Conservation (phyloP, 1,284 basidiomycete species). For the Cryptococcus sp. region DNA sequence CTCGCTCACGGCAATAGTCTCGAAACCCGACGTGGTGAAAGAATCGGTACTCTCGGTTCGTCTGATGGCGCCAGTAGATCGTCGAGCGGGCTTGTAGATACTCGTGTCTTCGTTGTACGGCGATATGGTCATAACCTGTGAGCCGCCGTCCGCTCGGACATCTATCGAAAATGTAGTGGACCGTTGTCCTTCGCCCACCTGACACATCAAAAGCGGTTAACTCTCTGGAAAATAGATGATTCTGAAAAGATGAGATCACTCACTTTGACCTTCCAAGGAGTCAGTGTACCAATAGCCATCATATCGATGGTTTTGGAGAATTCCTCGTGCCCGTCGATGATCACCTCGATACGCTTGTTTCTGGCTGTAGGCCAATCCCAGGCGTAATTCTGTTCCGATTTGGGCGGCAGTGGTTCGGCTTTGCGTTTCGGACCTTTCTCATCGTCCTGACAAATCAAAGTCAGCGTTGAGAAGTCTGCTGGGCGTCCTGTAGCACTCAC, state of each 20-base stretch:
- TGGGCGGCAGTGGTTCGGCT: constrained; percentile 27
- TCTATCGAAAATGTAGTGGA: constrained; percentile 79
- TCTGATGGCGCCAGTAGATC: constrained; percentile 47
- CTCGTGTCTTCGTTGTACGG: constrained; percentile 84
- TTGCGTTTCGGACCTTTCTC: constrained; percentile 30
- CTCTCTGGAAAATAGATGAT: neutral
- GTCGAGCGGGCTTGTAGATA: constrained; percentile 79
- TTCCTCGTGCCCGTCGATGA: constrained; percentile 38
- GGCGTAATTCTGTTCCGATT: constrained; percentile 62
- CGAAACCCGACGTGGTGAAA: constrained; percentile 64
- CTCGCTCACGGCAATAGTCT: constrained; percentile 75
- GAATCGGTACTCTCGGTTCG: constrained; percentile 37
- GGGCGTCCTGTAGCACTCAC: constrained; percentile 54
- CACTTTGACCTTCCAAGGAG: constrained; percentile 77
- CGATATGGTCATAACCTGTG: constrained; percentile 83
- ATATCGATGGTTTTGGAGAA: constrained; percentile 80
- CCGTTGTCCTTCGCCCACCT: constrained; percentile 45
- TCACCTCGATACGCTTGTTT: constrained; percentile 77
- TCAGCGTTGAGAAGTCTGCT: constrained; percentile 7
- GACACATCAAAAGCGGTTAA: neutral
- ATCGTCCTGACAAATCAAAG: constrained; percentile 24
- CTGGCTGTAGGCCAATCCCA: constrained; percentile 91
- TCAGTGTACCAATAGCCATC: constrained; percentile 91
- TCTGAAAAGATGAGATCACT: constrained; percentile 3
- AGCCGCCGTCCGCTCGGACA: constrained; percentile 84